A percentile compares a stretch with the other conserved stretches of the same genome.
Conservation (phyloP, 257 asterid genomes). For the Solanum acaule region DNA sequence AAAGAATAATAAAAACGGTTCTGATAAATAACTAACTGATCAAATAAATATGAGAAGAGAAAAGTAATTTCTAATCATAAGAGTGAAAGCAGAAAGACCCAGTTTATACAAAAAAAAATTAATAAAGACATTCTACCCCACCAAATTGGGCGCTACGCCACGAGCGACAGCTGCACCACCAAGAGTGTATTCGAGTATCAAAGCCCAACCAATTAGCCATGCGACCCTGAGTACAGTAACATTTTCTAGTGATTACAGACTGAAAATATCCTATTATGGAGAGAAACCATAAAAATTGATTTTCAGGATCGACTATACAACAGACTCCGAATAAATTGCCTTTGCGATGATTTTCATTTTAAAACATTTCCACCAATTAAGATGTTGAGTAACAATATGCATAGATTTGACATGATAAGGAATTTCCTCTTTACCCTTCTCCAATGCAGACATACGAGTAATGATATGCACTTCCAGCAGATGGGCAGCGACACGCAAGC, state of each 20-base stretch:
- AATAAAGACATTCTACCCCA: slow-evolving; percentile 8
- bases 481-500: slow-evolving; percentile 91
- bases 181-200: slow-evolving; percentile 88
- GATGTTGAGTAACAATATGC: background rate
- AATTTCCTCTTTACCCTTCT: slow-evolving; percentile 54
- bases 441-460: slow-evolving; percentile 91
- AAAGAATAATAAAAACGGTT: background rate
- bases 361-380: background rate
- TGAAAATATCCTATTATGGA: background rate
- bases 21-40: background rate
- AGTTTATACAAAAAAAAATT: background rate
- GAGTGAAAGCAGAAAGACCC: background rate
- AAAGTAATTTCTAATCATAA: background rate
- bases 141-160: slow-evolving; percentile 95
- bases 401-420: background rate
- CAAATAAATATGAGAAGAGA: background rate
- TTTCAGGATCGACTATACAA: background rate
- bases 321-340: background rate
- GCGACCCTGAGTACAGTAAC: slow-evolving; percentile 50
- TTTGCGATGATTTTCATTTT: background rate
- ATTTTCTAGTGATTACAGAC: background rate
- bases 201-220: slow-evolving; percentile 96
- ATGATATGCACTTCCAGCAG: slow-evolving; percentile 99
- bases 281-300: background rate
- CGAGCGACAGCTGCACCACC: slow-evolving; percentile 99